Evolutionary conservation across 2,329 filamentous ascomycete species (phyloP).

Genomic region (Periconia digitata): DNA sequence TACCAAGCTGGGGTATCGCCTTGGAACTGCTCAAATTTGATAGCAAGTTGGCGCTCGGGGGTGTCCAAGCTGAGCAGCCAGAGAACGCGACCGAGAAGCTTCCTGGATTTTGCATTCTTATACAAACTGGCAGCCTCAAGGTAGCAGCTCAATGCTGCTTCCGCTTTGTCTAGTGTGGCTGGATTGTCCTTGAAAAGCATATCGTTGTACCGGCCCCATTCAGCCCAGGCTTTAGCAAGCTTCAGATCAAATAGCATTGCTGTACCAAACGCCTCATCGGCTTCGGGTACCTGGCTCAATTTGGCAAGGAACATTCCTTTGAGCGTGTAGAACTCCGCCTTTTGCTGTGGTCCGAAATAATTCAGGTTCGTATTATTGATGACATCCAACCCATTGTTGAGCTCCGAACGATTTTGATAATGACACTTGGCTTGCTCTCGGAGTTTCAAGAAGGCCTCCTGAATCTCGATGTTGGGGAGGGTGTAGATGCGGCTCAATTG

Average conservation of each 20-base stretch:
- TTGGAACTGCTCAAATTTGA: constrained; percentile 93
- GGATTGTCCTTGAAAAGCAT: constrained; percentile 92
- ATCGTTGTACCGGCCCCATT: constrained; percentile 99
- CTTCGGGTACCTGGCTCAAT: constrained; percentile 84
- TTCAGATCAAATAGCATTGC: constrained; percentile 95
- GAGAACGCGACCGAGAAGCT: constrained; percentile 87
- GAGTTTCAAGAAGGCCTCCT: constrained; percentile 96
- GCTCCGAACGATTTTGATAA: constrained; percentile 91
- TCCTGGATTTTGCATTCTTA: constrained; percentile 95
- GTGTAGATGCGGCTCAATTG: constrained; percentile 98
- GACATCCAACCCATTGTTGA: constrained; percentile 90
- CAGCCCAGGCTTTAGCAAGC: constrained; percentile 95
- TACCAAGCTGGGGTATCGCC: constrained; percentile 98
- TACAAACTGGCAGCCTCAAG: constrained; percentile 94
- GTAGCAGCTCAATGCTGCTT: constrained; percentile 93
- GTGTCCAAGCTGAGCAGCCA: constrained; percentile 96
- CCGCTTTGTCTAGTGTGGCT: constrained; percentile 76
- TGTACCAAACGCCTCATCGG: constrained; percentile 90
- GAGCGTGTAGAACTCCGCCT: constrained; percentile 97
- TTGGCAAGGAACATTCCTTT: constrained; percentile 99
- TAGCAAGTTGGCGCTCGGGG: constrained; percentile 76
- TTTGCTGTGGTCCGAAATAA: constrained; percentile 94
- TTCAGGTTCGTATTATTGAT: constrained; percentile 99
- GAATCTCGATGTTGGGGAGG: constrained; percentile 97
- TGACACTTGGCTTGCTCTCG: constrained; percentile 99